phyloP scores from a whole-genome alignment of 805 yeast species.

The Candida lessepsii region DNA sequence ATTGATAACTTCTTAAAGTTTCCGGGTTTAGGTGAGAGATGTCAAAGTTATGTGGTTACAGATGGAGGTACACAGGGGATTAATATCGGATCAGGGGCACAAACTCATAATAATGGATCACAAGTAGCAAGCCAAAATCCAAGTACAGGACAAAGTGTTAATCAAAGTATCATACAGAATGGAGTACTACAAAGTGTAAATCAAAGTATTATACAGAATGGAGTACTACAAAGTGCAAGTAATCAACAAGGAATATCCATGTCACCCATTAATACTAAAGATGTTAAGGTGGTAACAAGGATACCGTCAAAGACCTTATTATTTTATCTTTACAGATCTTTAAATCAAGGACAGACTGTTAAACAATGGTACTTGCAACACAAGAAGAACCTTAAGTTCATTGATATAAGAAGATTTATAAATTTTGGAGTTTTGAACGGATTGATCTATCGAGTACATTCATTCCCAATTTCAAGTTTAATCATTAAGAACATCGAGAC shows the following conservation, averaged over 20 bases:
- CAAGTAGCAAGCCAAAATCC: no score
- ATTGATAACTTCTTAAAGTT: slow-evolving; percentile 62
- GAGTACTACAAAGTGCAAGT: neutral
- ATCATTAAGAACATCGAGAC: slow-evolving; percentile 39
- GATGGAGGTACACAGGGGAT: slow-evolving; percentile 1
- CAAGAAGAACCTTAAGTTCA: slow-evolving; percentile 50
- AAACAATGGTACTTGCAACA: slow-evolving; percentile 82
- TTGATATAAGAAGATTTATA: slow-evolving; percentile 82
- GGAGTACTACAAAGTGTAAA: neutral
- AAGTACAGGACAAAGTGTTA: no score
- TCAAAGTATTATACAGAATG: no score
- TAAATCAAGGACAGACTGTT: slow-evolving; percentile 74
- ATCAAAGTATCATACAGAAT: neutral
- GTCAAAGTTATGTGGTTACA: slow-evolving; percentile 75
- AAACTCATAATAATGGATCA: no score
- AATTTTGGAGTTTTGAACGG: slow-evolving; percentile 86
- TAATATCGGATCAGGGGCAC: neutral
- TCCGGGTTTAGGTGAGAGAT: slow-evolving; percentile 72
- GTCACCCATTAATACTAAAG: slow-evolving; percentile 15
- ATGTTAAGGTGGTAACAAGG: slow-evolving; percentile 13
- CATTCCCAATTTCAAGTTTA: slow-evolving; percentile 63
- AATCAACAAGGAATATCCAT: slow-evolving; percentile 1
- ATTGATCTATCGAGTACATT: slow-evolving; percentile 73
- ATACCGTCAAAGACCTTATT: slow-evolving; percentile 65
- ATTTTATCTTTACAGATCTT: slow-evolving; percentile 71